These are phyloP conservation scores for Microcera coccophila DNA, from an alignment of 2,329 filamentous ascomycete species.

Conservation along the genomic window DNA sequence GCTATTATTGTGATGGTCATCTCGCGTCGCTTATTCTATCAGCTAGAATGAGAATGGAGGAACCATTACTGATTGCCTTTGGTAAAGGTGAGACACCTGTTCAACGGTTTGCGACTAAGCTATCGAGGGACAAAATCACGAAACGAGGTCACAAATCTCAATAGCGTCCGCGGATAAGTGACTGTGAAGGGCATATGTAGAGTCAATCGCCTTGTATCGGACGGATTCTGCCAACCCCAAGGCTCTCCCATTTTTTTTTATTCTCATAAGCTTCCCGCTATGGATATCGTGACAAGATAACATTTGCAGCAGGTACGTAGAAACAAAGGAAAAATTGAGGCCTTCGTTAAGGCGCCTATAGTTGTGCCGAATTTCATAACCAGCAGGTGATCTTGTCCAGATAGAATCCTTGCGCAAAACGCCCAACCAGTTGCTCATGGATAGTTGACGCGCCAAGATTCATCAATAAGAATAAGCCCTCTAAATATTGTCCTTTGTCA, in stretches of 20 bases:
- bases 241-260: slow-evolving; percentile 38
- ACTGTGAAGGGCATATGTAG: not conserved
- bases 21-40: slow-evolving; percentile 1
- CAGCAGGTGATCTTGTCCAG: slow-evolving; percentile 43
- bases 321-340: slow-evolving; percentile 37
- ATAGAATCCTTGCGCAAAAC: slow-evolving; percentile 39
- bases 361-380: slow-evolving; percentile 31
- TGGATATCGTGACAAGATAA: slow-evolving; percentile 30
- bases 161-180: not conserved
- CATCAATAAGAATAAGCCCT: slow-evolving; percentile 32
- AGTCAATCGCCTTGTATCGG: slow-evolving; percentile 33
- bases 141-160: no score
- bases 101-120: no score
- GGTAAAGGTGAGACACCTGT: no score
- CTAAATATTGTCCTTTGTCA: slow-evolving; percentile 19
- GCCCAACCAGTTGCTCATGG: slow-evolving; percentile 39
- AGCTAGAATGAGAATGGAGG: not conserved
- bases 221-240: slow-evolving; percentile 31
- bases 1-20: no score
- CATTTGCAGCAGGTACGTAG: slow-evolving; percentile 32
- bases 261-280: slow-evolving; percentile 30
- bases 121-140: no score
- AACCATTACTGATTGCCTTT: no score
- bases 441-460: slow-evolving; percentile 34
- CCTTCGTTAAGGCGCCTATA: slow-evolving; percentile 12